Conservation (phyloP, 495 filamentous ascomycete species). For the Aspergillus panamensis region DNA sequence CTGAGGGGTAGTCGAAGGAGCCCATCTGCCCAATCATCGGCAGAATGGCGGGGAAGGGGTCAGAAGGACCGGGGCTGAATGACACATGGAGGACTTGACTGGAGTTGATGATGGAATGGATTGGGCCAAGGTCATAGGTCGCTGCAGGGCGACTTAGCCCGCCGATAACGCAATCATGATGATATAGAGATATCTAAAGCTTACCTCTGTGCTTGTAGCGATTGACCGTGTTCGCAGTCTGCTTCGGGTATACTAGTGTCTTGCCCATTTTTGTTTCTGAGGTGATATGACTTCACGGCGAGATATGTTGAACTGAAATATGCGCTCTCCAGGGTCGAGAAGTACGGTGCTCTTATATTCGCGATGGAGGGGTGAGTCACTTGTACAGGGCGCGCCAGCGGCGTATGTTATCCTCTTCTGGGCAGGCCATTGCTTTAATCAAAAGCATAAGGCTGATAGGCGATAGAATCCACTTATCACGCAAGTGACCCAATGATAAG, state of each 20-base stretch:
- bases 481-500: neutral
- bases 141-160: constrained; percentile 41
- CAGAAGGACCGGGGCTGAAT: constrained; percentile 59
- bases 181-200: neutral
- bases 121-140: constrained; percentile 68
- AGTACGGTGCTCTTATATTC: neutral
- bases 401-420: constrained; percentile 8
- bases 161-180: neutral
- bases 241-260: constrained; percentile 64
- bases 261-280: constrained; percentile 37
- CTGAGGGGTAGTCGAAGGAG: constrained; percentile 61
- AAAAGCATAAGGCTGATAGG: neutral
- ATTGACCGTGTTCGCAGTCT: constrained; percentile 66
- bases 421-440: neutral
- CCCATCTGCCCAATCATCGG: constrained; percentile 90
- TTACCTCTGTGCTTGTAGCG: constrained; percentile 65
- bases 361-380: constrained; percentile 2
- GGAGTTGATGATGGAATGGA: constrained; percentile 77
- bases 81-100: constrained; percentile 79
- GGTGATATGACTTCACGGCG: neutral
- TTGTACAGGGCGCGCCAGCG: neutral
- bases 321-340: neutral
- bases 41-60: constrained; percentile 71
- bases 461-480: neutral
- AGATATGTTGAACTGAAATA: neutral